Base-by-base conservation (phyloP, 73 alveolate genomes). In the Tetrahymena malaccensis region DNA sequence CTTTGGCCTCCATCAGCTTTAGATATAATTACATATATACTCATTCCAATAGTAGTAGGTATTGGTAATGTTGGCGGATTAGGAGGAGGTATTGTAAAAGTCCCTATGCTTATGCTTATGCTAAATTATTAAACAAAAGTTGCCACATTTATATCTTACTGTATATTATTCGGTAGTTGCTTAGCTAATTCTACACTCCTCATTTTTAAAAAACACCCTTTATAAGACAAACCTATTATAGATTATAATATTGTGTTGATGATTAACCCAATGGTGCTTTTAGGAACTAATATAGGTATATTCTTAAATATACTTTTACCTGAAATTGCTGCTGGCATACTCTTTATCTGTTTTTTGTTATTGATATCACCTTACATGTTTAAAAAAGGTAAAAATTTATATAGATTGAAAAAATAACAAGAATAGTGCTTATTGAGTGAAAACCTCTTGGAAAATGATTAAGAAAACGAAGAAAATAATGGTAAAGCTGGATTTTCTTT, bases 61-160 rank as follows among this genome's bases (percentile, higher is more conserved):
- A 33, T 94, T 37, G 93, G 94, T 17, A 84, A 94, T 34, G 96
- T 94, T 33, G 96, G 96, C 8, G 96, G 96, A 19, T n/a, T 94
- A 27, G 96, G 96, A 38, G 96, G 96, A 9, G 96, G 96, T 15
- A 94, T 94, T 34, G 96, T 85, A 94, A 94, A 94, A 44, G 43
- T 94, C 16, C 96, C 96, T 57, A 83, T 94, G 21, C 93, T 94
- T 31, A 84, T 94, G 56, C 44, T 94, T 10, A 94, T 94, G 94
- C 37, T 94, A 22, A 94, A 94, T 94, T 94, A 84, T 84, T 94
- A 94, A 35, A 31, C 93, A 35, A 84, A 44, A 25, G 37, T 38
- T 38, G 96, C 96, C 22, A 94, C 96, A 38, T 55, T 94, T 22
- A 43, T 85, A 25, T 84, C 94, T 35, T 94, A 94, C 50, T 85